Percentiles rank a stretch among this genome's conserved stretches.
phyloP scores from a whole-genome alignment of 1,284 basidiomycete species.

The Neotropicomus parvogracilis region DNA sequence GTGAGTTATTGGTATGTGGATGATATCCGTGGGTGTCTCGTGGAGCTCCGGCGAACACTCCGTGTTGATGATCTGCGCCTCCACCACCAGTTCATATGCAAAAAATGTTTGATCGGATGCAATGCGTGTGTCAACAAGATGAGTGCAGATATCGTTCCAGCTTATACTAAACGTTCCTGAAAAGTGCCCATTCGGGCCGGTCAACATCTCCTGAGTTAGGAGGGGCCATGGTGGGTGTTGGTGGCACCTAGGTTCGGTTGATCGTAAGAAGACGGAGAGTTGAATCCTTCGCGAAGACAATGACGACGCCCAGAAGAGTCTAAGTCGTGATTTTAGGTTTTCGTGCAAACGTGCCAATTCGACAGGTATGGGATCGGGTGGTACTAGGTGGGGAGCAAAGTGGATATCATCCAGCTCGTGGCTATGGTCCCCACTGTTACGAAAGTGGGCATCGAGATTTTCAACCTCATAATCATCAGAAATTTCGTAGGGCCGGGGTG shows the following conservation, averaged over 20 bases:
- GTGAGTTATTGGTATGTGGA: constrained; percentile 24
- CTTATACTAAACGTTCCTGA: constrained; percentile 55
- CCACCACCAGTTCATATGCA: constrained; percentile 57
- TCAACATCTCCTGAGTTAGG: constrained; percentile 47
- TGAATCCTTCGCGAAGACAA: constrained; percentile 58
- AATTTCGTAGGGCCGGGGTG: constrained; percentile 59
- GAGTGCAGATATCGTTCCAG: constrained; percentile 66
- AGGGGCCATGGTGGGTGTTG: constrained; percentile 40
- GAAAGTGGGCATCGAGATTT: constrained; percentile 30
- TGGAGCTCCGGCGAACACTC: constrained; percentile 35
- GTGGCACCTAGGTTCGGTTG: constrained; percentile 23
- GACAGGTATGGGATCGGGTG: constrained; percentile 19
- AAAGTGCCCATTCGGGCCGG: constrained; percentile 70
- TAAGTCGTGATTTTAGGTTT: constrained; percentile 71
- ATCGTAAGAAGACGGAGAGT: constrained; percentile 50
- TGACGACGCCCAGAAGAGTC: constrained; percentile 74
- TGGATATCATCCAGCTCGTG: constrained; percentile 22
- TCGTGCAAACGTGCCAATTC: constrained; percentile 57
- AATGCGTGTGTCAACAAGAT: constrained; percentile 54
- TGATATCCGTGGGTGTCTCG: constrained; percentile 19
- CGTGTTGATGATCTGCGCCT: constrained; percentile 44
- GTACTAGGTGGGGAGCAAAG: constrained; percentile 15
- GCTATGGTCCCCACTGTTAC: constrained; percentile 18
- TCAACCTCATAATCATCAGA: constrained; percentile 55
- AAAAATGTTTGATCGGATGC: constrained; percentile 49